Conservation (phyloP, 768 basidiomycete genomes). For the Tulasnella sp. region DNA sequence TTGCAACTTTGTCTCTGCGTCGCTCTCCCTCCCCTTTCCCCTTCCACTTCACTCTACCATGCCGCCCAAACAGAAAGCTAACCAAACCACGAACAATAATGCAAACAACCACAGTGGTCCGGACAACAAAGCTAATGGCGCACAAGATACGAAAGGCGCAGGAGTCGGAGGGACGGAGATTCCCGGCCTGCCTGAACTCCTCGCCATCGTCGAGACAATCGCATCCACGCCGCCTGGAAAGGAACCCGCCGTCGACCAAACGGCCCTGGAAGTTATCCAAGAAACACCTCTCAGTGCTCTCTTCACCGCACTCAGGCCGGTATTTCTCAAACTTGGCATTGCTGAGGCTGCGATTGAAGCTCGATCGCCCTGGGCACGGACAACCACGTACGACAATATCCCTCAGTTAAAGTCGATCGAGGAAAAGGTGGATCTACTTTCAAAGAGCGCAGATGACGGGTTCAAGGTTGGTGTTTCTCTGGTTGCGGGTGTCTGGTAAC, state of each 20-base stretch:
- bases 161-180: background rate
- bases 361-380: background rate
- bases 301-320: background rate
- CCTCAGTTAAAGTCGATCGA: background rate
- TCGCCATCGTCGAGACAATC: background rate
- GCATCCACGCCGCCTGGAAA: background rate
- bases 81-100: background rate
- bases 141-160: background rate
- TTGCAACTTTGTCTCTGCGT: background rate
- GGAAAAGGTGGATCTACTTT: background rate
- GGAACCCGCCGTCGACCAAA: background rate
- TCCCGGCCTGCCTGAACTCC: background rate
- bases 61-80: background rate
- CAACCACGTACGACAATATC: background rate
- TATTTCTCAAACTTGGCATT: background rate
- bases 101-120: background rate
- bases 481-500: background rate
- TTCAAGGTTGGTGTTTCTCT: background rate
- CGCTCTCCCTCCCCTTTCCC: background rate
- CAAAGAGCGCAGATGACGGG: background rate
- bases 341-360: background rate
- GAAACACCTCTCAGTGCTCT: background rate
- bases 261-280: background rate
- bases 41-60: background rate
- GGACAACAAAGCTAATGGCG: background rate